These are phyloP conservation scores for Saksenaea oblongispora DNA, from an alignment of 371 early-diverging fungal genomes.

Conservation along the genomic window DNA sequence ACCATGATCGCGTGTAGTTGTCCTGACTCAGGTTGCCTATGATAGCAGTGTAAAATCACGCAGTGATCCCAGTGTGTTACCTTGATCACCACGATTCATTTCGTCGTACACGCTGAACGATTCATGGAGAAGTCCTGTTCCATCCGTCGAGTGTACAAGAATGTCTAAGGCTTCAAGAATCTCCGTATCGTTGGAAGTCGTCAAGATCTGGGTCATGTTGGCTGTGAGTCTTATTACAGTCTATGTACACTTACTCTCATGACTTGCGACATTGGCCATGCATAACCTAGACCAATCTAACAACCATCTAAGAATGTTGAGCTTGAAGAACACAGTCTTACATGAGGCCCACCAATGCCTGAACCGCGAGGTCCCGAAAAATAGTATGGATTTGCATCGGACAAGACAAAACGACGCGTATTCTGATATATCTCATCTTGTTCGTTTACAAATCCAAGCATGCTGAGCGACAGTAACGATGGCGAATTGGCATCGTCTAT, in stretches of 20 bases:
- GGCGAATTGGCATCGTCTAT: conserved; percentile 71
- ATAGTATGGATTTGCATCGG: conserved; percentile 55
- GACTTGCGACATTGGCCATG: conserved; percentile 42
- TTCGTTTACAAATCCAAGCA: conserved; percentile 50
- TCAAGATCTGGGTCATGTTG: conserved; percentile 25
- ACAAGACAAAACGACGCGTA: conserved; percentile 52
- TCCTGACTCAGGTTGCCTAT: conserved; percentile 10
- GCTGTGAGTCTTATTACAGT: neutral
- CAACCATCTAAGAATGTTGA: neutral
- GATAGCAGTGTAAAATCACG: neutral
- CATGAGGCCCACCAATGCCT: conserved; percentile 67
- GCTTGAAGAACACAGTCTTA: conserved; percentile 8
- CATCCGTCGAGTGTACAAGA: conserved; percentile 28
- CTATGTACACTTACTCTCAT: conserved; percentile 16
- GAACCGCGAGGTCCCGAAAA: conserved; percentile 43
- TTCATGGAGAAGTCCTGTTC: conserved; percentile 49
- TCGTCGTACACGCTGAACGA: conserved; percentile 30
- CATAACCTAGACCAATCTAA: conserved; percentile 29
- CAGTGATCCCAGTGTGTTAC: conserved; percentile 4
- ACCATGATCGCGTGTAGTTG: conserved; percentile 48
- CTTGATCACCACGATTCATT: neutral
- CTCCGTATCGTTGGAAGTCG: conserved; percentile 34
- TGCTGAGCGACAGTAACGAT: conserved; percentile 56
- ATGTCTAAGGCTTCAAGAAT: conserved; percentile 32
- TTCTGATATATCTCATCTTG: conserved; percentile 49